Evolutionary conservation across 2,329 filamentous ascomycete species (phyloP).

Genomic region (Juglanconis sp.): DNA sequence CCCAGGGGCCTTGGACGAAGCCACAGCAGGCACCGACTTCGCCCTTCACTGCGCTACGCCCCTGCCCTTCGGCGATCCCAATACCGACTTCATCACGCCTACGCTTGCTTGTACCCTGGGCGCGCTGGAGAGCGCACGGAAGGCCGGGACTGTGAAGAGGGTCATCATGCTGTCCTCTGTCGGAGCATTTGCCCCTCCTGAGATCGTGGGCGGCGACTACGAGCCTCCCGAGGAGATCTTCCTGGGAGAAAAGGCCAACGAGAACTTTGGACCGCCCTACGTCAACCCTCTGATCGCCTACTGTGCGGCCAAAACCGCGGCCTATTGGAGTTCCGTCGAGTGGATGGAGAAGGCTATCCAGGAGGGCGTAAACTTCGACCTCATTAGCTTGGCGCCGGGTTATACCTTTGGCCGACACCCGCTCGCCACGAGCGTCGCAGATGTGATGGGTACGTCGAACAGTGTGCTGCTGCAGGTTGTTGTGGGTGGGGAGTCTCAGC

Average conservation of each 20-base stretch:
- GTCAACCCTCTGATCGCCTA: conserved; percentile 6
- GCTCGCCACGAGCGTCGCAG: conserved; percentile 8
- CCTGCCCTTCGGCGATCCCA: conserved; percentile 9
- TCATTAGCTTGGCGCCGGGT: conserved; percentile 15
- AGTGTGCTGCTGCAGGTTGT: conserved; percentile 3
- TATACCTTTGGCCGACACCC: conserved; percentile 15
- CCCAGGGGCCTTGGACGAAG: conserved; percentile 9
- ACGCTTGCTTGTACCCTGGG: conserved; percentile 22
- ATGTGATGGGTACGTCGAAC: conserved; percentile 15
- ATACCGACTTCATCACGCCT: conserved; percentile 19
- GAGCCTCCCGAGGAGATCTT: conserved; percentile 9
- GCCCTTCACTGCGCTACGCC: conserved; percentile 14
- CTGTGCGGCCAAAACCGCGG: conserved; percentile 18
- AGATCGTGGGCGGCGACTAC: neutral
- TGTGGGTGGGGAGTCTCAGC: neutral
- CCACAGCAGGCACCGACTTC: conserved; percentile 2
- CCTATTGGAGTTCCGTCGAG: conserved; percentile 7
- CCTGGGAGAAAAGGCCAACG: conserved; percentile 5
- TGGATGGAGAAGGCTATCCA: conserved; percentile 16
- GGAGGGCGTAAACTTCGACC: conserved; percentile 16
- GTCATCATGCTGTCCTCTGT: conserved; percentile 20
- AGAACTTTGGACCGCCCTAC: conserved; percentile 14
- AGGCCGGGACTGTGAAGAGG: conserved; percentile 18
- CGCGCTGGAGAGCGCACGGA: conserved; percentile 17
- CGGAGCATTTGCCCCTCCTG: conserved; percentile 4